These are phyloP conservation scores for Balansia obtecta DNA, from an alignment of 2,329 filamentous ascomycete species.

Conservation along the genomic window DNA sequence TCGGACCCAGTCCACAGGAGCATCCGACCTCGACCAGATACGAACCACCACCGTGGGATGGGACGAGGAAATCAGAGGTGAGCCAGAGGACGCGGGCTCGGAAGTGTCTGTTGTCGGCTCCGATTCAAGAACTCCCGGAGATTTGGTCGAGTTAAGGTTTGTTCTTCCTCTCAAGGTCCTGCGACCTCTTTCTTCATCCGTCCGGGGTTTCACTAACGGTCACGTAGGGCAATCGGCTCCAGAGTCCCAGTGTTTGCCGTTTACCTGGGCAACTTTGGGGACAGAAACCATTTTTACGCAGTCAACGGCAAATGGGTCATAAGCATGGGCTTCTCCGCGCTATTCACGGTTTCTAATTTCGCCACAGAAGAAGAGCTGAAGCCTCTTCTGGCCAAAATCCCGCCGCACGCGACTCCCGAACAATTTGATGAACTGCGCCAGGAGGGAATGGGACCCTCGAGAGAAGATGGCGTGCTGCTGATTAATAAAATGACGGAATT, in stretches of 20 bases:
- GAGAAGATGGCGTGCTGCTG: slow-evolving; percentile 28
- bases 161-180: not conserved
- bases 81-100: slow-evolving; percentile 16
- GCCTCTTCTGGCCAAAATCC: slow-evolving; percentile 22
- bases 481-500: slow-evolving; percentile 38
- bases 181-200: not conserved
- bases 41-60: slow-evolving; percentile 12
- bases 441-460: slow-evolving; percentile 29
- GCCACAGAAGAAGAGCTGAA: slow-evolving; percentile 27
- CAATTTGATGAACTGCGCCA: slow-evolving; percentile 19
- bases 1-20: slow-evolving; percentile 21
- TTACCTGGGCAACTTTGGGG: slow-evolving; percentile 38
- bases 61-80: slow-evolving; percentile 14
- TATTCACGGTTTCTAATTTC: slow-evolving; percentile 40
- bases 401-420: slow-evolving; percentile 15
- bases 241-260: slow-evolving; percentile 37
- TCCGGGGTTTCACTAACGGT: slow-evolving; percentile 7
- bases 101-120: slow-evolving; percentile 15
- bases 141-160: slow-evolving; percentile 37
- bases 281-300: slow-evolving; percentile 41
- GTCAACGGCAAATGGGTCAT: slow-evolving; percentile 37
- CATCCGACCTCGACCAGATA: slow-evolving; percentile 19
- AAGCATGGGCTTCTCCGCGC: slow-evolving; percentile 27
- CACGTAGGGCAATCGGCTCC: slow-evolving; percentile 19
- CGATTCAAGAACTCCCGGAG: slow-evolving; percentile 26